Evolutionary conservation across 2,329 filamentous ascomycete genomes (phyloP), one percentile per base, ranked within the genome.

Genomic region (Spiromastix sp.): DNA sequence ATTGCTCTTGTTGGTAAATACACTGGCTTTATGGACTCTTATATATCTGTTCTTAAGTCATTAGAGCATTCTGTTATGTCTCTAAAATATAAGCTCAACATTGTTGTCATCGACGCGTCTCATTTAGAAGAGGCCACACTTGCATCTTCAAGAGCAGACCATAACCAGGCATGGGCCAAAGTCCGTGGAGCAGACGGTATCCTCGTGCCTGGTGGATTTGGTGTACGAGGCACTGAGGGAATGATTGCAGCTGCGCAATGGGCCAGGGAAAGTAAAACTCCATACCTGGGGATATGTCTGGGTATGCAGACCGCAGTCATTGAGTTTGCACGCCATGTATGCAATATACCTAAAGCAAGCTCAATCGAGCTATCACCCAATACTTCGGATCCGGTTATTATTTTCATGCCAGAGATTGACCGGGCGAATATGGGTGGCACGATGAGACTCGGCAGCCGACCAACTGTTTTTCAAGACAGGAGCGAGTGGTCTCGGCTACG

Each of bases 1-100:
- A 93, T 98, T 55, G 85, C 77, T 6, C 68, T 98, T 9, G 87
- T 96, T 8, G 91, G 91, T 48, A 96, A 96, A 63, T 98, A 98
- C 59, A 79, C 79, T 15, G 74, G 77, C 35, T 74, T 89, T 3
- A 78, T 86, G 36, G 89, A 96, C 57, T 81, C 84, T 4, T 96
- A 95, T 53, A 71, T 93, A 31, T 81, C 76, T 29, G 79, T 93
- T 28, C 71, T 77, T 56, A 95, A 95, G 63, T 77, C 86, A 0
- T 71, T 96, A 2, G 89, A 96, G 61, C 89, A 96, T 61, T 77
- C 83, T 2, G 79, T 87, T 4, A 95, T 96, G 87, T 76, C 75
- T 41, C 91, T 86, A 60, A 69, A 72, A 34, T 74, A 78, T 47
- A 86, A 85, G 57, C 70, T 96, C 27, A 77, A 86, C 42, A 67